phyloP scores from a whole-genome alignment of 768 basidiomycete species.

The Trametes coccinea region DNA sequence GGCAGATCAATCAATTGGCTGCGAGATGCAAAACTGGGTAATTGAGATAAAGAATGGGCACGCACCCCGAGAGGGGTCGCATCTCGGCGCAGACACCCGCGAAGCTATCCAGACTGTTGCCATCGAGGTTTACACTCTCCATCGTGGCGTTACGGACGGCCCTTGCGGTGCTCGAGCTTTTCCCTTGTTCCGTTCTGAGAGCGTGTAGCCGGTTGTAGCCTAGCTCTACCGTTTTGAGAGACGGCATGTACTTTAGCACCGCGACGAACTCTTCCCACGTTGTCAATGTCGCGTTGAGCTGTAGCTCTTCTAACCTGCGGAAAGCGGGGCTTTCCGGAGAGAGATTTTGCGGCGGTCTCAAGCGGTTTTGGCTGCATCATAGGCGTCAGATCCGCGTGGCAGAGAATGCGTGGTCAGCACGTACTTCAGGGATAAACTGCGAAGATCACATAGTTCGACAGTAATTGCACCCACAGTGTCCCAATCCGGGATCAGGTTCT shows the following conservation, averaged over 20 bases:
- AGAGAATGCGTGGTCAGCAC: constrained; percentile 30
- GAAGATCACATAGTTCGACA: constrained; percentile 58
- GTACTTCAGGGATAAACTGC: constrained; percentile 78
- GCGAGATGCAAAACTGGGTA: neutral
- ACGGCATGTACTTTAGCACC: constrained; percentile 54
- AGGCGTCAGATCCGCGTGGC: constrained; percentile 21
- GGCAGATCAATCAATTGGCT: constrained; percentile 1
- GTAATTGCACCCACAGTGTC: constrained; percentile 62
- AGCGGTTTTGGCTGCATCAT: constrained; percentile 62
- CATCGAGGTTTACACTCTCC: constrained; percentile 66
- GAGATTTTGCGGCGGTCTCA: constrained; percentile 43
- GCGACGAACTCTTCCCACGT: constrained; percentile 67
- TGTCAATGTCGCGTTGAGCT: constrained; percentile 72
- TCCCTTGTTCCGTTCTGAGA: constrained; percentile 25
- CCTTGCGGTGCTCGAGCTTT: neutral
- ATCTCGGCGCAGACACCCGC: constrained; percentile 46
- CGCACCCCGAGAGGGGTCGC: constrained; percentile 46
- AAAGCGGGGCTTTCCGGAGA: constrained; percentile 45
- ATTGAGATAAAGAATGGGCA: neutral
- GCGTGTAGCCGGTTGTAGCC: constrained; percentile 63
- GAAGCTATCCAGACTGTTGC: constrained; percentile 66
- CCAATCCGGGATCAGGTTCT: constrained; percentile 75
- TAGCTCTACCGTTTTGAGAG: constrained; percentile 58
- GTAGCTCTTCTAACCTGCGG: constrained; percentile 57
- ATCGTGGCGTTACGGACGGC: constrained; percentile 33